Evolutionary conservation across 1,139 yeast species (phyloP).

Genomic region (Yamadazyma dendronema): DNA sequence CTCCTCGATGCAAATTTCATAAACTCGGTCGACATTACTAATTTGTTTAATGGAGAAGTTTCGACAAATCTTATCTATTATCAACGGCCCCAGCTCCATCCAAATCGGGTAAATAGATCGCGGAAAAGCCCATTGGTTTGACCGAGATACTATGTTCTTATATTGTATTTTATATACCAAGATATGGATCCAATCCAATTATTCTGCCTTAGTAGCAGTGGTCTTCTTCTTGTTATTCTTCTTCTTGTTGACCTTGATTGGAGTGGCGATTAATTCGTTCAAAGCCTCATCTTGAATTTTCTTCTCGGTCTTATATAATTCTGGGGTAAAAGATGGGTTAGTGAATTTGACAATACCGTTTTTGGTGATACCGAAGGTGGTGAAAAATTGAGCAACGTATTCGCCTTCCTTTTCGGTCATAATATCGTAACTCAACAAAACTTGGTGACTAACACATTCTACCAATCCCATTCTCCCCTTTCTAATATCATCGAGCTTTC

Average conservation of each 20-base stretch:
- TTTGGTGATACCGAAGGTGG: constrained; percentile 75
- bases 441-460: constrained; percentile 70
- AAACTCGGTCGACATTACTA: constrained; percentile 17
- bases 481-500: constrained; percentile 66
- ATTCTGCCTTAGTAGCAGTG: constrained; percentile 1
- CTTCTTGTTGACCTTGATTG: constrained; percentile 52
- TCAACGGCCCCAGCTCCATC: neutral
- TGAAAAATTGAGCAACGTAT: constrained; percentile 68
- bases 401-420: constrained; percentile 70
- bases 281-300: constrained; percentile 54
- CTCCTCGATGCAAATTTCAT: constrained; percentile 56
- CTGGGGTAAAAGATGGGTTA: constrained; percentile 52
- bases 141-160: too few relatives aligned
- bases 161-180: neutral
- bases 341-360: constrained; percentile 71
- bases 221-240: constrained; percentile 44
- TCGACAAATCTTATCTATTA: neutral
- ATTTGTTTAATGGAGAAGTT: neutral
- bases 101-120: neutral
- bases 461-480: constrained; percentile 75
- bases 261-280: constrained; percentile 50
- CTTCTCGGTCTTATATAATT: constrained; percentile 57
- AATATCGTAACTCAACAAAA: constrained; percentile 68
- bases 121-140: neutral
- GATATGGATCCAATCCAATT: neutral